Base-by-base conservation (phyloP, 805 yeast species). In the Metschnikowia henanensis region DNA sequence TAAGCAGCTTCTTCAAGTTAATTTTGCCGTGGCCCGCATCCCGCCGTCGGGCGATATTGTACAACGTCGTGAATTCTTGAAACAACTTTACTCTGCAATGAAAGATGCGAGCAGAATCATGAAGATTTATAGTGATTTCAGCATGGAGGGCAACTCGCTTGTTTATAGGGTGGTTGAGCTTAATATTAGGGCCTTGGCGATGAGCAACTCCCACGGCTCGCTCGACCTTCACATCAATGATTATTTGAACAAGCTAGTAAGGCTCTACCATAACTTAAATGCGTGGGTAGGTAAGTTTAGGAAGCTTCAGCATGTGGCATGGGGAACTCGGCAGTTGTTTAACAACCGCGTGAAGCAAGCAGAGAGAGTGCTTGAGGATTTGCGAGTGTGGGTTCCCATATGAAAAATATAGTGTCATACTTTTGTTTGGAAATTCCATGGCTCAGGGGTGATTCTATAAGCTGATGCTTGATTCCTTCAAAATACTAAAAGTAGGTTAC, bases 301-400 rank as follows among this genome's bases (percentile, higher is more conserved):
- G 10, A 5, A 15, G 23, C 13, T 28, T 8, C 19, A 32, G 21
- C 13, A 19, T 21, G 34, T 34, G 3, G 37, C 37, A 6, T 15
- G 10, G 20, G 34, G 30, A 17, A 39, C 43, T 2, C 33, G 34
- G 8, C 20, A n/a, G 22, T 29, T 39, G 21, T 39, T 39, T 16
- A 6, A 39, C 5, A 7, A 13, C 6, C 43, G 9, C 19, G 43
- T 39, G 22, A 19, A 15, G 17, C 23, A 39, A 9, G 43, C 16
- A 12, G 43, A 39, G 22, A 5, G 4, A 2, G 28, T 30, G 9
- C 38, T 39, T 6, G 30, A 33, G 15, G 38, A 33, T 21, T 33
- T 39, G 34, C 19, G 33, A 17, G 6, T 17, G 18, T 39, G 43
- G 43, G 33, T 34, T 13, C 43, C 37, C 8, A 10, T 39, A 4